Base-by-base conservation (phyloP, 1,284 basidiomycete species). In the Tilletia setariae region DNA sequence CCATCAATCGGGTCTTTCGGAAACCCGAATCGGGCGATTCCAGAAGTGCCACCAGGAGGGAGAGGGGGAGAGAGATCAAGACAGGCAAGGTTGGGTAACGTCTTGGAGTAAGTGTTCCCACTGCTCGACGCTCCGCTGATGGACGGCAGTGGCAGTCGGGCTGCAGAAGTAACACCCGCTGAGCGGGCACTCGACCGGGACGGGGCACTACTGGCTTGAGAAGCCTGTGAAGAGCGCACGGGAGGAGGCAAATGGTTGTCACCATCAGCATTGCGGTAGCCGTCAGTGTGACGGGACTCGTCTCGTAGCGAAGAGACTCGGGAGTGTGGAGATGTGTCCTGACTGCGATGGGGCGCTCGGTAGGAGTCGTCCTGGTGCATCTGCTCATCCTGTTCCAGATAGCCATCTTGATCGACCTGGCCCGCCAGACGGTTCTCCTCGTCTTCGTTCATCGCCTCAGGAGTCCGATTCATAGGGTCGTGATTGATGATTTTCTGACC, bases 121-220 rank as follows among this genome's bases (percentile, higher is more conserved):
- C 19, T 35, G 56, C 56, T 40, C 56, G 25, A 25, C 0, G 56
- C 30, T 13, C 51, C 51, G 6, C 56, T 61, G 30, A 61, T 25
- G 15, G 56, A 61, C 32, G 56, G 56, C 56, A 61, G 56, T 9
- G 56, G 56, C 56, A 61, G 28, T 21, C 56, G 56, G 16, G 56
- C 56, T 15, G 56, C 56, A 11, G 56, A 25, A 11, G 56, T 40
- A 11, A 40, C 35, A 4, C 35, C 35, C 35, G 35, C 11, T 40
- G 35, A 40, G 35, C 35, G 35, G 4, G 35, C 4, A 11, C 35
- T 40, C 35, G 35, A 4, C 11, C 35, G 35, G 35, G 35, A 40
- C 35, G 35, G 35, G 4, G 35, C 35, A 40, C 35, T 40, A 11
- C 35, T 40, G 35, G 35, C 35, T 11, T 40, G 35, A 40, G 35